phyloP scores from a whole-genome alignment of 2,329 filamentous ascomycete genomes.

The Claviceps arundinis region DNA sequence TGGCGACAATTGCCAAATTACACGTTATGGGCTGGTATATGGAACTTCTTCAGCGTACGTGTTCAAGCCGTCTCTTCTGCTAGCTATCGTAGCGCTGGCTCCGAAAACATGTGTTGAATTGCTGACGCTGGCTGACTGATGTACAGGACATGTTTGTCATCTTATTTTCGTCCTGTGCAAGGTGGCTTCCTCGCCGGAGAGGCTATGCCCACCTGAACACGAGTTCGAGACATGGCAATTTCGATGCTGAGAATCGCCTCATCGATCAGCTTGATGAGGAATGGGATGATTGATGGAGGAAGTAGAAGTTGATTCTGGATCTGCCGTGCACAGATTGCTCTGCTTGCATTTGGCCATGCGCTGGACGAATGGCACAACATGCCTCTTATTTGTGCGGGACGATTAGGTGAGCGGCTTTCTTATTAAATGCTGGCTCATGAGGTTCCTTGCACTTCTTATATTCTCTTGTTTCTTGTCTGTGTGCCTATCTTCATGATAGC shows the following conservation, averaged over 20 bases:
- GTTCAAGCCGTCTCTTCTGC: constrained; percentile 3
- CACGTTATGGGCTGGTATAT: constrained; percentile 78
- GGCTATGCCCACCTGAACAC: constrained; percentile 54
- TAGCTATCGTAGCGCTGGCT: no score
- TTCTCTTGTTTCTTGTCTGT: neutral
- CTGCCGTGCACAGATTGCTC: neutral
- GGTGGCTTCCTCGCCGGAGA: constrained; percentile 48
- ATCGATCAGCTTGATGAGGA: constrained; percentile 96
- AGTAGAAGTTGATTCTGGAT: neutral
- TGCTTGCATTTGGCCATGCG: no score
- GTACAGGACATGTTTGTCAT: constrained; percentile 53
- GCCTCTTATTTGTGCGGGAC: no score
- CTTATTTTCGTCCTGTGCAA: constrained; percentile 53
- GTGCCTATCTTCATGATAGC: neutral
- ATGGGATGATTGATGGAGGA: constrained; percentile 60
- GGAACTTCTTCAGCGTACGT: constrained; percentile 62
- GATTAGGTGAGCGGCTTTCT: neutral
- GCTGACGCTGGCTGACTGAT: neutral
- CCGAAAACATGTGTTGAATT: neutral
- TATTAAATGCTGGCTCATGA: neutral
- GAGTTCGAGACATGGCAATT: constrained; percentile 35
- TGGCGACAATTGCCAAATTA: constrained; percentile 96
- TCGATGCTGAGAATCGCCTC: constrained; percentile 80
- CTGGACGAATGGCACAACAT: no score
- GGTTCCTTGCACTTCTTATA: neutral